Evolutionary conservation across 164 flowering plant species (phyloP), one percentile per base, ranked within the genome.

Genomic region (Echeveria elegans): DNA sequence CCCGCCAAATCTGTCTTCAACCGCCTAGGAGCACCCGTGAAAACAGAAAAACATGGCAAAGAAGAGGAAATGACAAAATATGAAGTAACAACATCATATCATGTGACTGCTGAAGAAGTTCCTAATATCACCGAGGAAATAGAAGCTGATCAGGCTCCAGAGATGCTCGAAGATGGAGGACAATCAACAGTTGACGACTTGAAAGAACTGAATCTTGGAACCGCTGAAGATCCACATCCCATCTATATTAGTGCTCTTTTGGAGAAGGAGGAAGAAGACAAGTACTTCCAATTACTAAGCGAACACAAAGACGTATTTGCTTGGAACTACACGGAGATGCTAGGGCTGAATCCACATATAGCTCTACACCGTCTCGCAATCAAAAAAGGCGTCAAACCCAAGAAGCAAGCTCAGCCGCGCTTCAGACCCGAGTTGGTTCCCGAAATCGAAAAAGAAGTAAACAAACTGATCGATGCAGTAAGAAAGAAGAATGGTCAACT

Each of bases 391-490:
- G 36, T 29, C 29, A 21, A 12, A 16, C 43, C 0, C 12, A 19
- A 31, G 18, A 63, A 63, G 16, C 65, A 62, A 29, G 12, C 36
- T 8, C 36, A 62, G 16, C 65, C 34, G 15, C 12, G 66, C 6
- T 31, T 63, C n/a, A 36, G 43, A 16, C 66, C 66, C 1, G 41
- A 63, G n/a, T 34, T 63, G 23, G 66, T 63, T 4, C 43, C 66
- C 15, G 41, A 36, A 16, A 32, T 63, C 10, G 15, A 63, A 34
- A 32, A 18, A 4, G 66, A 63, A 31, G 66, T 63, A 6, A 56
- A 56, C 61, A 56, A 56, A 14, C 30, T 56, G 11, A 56, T 56
- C 11, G 61, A 56, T 23, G 61, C 61, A 18, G 61, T 56, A 10
- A 18, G 61, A 12, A 56, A 56, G 61, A 56, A 56, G 30, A 56